Evolutionary conservation across 1,284 basidiomycete species (phyloP), one percentile per base, ranked within the genome.

Genomic region (Pholiota adiposa): DNA sequence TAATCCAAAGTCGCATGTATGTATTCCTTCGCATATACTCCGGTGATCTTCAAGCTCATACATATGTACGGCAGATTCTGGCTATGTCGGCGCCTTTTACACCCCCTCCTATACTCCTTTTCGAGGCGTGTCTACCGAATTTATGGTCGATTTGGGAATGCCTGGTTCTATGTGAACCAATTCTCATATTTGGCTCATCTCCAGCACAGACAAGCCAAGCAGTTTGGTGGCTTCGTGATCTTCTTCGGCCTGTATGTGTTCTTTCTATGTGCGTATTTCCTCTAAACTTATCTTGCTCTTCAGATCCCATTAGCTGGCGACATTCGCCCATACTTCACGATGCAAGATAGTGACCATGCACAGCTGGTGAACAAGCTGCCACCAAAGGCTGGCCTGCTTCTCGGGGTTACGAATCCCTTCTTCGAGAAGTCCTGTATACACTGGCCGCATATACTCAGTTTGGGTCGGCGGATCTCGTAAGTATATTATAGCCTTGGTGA

Each of bases 121-220:
- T 97, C 63, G 88, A 90, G 67, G 83, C 89, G 1, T 88, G 89
- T 54, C 72, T 97, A 16, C 77, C 89, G 0, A 86, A 95, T 54
- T 72, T 97, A n/a, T 96, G 94, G 92, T 91, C 94, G 1, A 83
- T 97, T 56, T 97, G 96, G 95, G 95, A 97, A 73, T 94, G 94
- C 60, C 77, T 97, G 1, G 81, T 96, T 0, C 79, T 97, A 7
- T 92, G 89, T 60, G 95, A 97, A 69, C 96, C 96, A 0, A 83
- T 99, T 7, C 77, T 98, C 4, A 81, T 98, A 18, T 96, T 93
- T 64, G 93, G 90, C 1, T 77, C 86, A 0, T 94, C 95, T 9
- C 92, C 94, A 0, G 81, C 86, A 16, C 84, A 88, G 64, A 94
- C 93, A 0, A 92, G 90, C 63, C 88, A 96, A 69, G 88, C 92